These are phyloP conservation scores for Arachis hypogaea DNA, from an alignment of 306 rosid genomes.

Conservation along the genomic window DNA sequence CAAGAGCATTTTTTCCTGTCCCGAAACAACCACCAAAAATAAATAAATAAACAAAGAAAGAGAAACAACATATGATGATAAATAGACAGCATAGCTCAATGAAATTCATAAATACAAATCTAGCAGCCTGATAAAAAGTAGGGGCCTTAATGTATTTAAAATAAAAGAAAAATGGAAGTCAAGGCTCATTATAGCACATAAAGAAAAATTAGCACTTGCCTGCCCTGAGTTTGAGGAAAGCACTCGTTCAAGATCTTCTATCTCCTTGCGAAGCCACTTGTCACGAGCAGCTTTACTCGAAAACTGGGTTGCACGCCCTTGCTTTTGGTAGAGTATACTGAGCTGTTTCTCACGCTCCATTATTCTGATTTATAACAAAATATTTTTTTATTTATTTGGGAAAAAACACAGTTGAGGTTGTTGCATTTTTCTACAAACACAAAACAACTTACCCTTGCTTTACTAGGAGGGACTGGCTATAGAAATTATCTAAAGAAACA, in stretches of 20 bases:
- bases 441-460: too few species aligned
- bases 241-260: conserved; percentile 83
- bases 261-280: conserved; percentile 94
- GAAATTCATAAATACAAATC: conserved; percentile 16
- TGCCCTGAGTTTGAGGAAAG: conserved; percentile 77
- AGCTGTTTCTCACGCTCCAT: conserved; percentile 98
- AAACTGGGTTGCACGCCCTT: conserved; percentile 98
- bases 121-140: conserved; percentile 10
- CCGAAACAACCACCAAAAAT: conserved; percentile 25
- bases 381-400: conserved; percentile 12
- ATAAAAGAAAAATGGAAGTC: background rate
- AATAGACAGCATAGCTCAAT: conserved; percentile 9
- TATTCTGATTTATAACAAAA: conserved; percentile 53
- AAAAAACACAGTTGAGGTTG: conserved; percentile 17
- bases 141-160: conserved; percentile 12
- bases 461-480: background rate
- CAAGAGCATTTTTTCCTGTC: conserved; percentile 76
- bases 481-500: conserved; percentile 29
- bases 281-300: conserved; percentile 97
- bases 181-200: conserved; percentile 18
- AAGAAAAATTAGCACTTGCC: conserved; percentile 52
- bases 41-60: background rate
- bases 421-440: background rate
- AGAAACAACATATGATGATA: background rate
- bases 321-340: conserved; percentile 97